A percentile compares a stretch with the other conserved stretches of the same genome.
Conservation (phyloP, 1,139 yeast species). For the Ogataea hybrid region DNA sequence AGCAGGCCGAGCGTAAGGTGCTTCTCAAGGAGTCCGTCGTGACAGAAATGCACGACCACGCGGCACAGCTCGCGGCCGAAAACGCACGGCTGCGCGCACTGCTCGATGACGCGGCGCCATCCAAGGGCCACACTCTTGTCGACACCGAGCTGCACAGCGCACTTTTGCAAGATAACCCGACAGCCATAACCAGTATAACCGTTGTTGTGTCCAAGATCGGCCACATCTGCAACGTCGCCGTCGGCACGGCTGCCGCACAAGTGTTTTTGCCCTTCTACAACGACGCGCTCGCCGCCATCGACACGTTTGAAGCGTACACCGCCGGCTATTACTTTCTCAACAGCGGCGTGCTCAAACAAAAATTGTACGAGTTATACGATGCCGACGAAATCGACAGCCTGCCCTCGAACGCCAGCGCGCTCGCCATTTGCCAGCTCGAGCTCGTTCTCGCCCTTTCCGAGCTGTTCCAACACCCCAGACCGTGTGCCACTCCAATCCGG, state of each 20-base stretch:
- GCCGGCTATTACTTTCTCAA: constrained; percentile 80
- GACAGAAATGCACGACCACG: constrained; percentile 61
- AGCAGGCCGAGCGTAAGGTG: constrained; percentile 69
- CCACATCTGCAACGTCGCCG: neutral
- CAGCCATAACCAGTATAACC: neutral
- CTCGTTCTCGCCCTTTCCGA: constrained; percentile 1
- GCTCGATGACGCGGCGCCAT: neutral
- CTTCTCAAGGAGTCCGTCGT: constrained; percentile 69
- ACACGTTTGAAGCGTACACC: constrained; percentile 66
- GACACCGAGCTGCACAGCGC: constrained; percentile 2
- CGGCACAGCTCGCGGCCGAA: constrained; percentile 41
- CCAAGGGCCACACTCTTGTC: constrained; percentile 1
- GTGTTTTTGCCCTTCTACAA: constrained; percentile 65
- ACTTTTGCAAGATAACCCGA: neutral
- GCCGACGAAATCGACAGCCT: constrained; percentile 15
- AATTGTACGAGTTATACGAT: constrained; percentile 52
- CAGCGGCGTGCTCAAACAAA: constrained; percentile 64
- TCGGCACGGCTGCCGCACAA: neutral
- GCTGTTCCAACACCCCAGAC: neutral
- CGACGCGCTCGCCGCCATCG: constrained; percentile 63
- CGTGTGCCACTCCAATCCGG: constrained; percentile 35
- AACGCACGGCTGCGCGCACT: constrained; percentile 45
- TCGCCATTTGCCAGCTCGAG: constrained; percentile 1
- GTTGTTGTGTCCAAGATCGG: constrained; percentile 30
- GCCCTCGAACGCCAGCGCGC: neutral